A percentile compares a stretch with the other conserved stretches of the same genome.
phyloP scores from a whole-genome alignment of 2,329 filamentous ascomycete genomes.

The Colletotrichum horii region DNA sequence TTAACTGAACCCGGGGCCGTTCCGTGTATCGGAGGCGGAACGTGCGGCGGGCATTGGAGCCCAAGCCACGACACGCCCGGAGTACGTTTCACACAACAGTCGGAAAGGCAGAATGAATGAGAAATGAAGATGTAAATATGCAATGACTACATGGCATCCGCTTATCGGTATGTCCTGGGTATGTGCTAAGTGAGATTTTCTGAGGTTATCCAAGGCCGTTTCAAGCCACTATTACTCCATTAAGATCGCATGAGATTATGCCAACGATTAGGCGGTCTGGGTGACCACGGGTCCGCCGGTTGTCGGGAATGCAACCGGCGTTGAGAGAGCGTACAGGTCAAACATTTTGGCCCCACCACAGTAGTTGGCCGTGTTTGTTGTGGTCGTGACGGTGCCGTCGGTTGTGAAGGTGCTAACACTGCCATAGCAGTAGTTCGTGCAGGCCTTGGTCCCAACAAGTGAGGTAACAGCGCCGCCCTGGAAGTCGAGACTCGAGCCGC shows the following conservation, averaged over 20 bases:
- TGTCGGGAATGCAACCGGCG: constrained; percentile 23
- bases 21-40: neutral
- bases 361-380: constrained; percentile 30
- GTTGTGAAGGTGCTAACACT: constrained; percentile 25
- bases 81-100: neutral
- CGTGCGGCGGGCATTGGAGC: neutral
- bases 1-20: neutral
- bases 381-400: constrained; percentile 22
- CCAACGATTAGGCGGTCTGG: neutral
- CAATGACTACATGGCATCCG: neutral
- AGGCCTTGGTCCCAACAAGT: constrained; percentile 32
- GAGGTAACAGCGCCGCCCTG: constrained; percentile 25
- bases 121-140: neutral
- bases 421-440: constrained; percentile 32
- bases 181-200: neutral
- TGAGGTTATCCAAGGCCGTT: neutral
- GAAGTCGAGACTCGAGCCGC: constrained; percentile 28
- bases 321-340: constrained; percentile 33
- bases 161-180: neutral
- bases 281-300: constrained; percentile 25
- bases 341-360: constrained; percentile 38
- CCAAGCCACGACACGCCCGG: neutral
- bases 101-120: neutral
- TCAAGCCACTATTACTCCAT: neutral
- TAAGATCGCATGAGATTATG: neutral